A percentile compares a stretch with the other conserved stretches of the same genome.
Conservation (phyloP, 2,329 filamentous ascomycete genomes). For the Periconia sp. region DNA sequence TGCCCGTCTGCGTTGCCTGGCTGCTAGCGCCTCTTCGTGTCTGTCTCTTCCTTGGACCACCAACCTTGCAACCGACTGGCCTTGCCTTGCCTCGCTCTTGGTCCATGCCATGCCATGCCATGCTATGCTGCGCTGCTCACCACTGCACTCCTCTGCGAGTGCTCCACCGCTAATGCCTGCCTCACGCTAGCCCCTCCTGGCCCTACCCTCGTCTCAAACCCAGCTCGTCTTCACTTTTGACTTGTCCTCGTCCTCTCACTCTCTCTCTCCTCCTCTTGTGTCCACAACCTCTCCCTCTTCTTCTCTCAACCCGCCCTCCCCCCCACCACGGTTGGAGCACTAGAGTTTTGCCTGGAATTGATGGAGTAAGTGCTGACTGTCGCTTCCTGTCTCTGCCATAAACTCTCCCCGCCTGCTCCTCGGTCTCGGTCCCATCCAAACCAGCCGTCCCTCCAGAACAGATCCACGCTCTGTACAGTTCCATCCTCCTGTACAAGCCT, state of each 20-base stretch:
- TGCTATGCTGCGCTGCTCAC: too few species aligned
- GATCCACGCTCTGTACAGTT: slow-evolving; percentile 35
- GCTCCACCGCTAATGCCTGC: slow-evolving; percentile 26
- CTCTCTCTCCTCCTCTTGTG: slow-evolving; percentile 9
- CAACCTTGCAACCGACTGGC: too few species aligned
- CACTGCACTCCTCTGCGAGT: background rate
- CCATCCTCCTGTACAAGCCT: slow-evolving; percentile 29
- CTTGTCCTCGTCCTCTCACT: slow-evolving; percentile 27
- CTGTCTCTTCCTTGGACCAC: too few species aligned
- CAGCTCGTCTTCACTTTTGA: slow-evolving; percentile 19
- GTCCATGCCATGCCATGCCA: too few species aligned
- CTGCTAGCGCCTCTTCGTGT: background rate
- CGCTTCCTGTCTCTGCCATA: slow-evolving; percentile 37
- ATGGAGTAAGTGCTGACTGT: slow-evolving; percentile 37
- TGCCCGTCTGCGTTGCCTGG: background rate
- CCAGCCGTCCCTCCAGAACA: slow-evolving; percentile 38
- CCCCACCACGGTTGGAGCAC: slow-evolving; percentile 41
- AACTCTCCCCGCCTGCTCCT: slow-evolving; percentile 40
- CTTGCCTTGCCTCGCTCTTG: too few species aligned
- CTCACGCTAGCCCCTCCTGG: slow-evolving; percentile 16
- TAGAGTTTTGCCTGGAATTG: slow-evolving; percentile 38
- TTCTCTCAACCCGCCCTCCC: slow-evolving; percentile 23
- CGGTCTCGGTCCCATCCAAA: slow-evolving; percentile 24
- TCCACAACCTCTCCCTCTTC: slow-evolving; percentile 18
- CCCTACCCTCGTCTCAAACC: slow-evolving; percentile 37